phyloP scores from a whole-genome alignment of 2,329 filamentous ascomycete species.

The Ilyonectria destructans region DNA sequence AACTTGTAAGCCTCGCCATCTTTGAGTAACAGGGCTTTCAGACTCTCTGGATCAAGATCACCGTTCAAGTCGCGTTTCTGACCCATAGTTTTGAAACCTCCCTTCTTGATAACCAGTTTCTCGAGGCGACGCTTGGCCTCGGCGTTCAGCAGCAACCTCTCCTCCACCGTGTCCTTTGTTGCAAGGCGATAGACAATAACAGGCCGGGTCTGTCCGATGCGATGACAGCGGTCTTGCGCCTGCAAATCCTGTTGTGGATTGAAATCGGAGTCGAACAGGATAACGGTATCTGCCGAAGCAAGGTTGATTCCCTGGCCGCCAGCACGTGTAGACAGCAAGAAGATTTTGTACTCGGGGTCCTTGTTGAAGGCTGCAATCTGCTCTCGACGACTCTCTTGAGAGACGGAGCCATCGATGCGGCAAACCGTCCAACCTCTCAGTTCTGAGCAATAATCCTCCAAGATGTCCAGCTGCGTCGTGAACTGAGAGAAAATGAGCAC shows the following conservation, averaged over 20 bases:
- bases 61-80: constrained; percentile 72
- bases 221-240: constrained; percentile 94
- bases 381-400: constrained; percentile 79
- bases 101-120: constrained; percentile 96
- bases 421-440: constrained; percentile 86
- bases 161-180: constrained; percentile 93
- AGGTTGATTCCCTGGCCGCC: constrained; percentile 97
- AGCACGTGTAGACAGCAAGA: constrained; percentile 90
- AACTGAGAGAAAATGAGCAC: constrained; percentile 98
- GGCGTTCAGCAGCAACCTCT: constrained; percentile 87
- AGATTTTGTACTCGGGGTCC: constrained; percentile 78
- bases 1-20: constrained; percentile 79
- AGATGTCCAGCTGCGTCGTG: constrained; percentile 91
- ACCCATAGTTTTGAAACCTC: constrained; percentile 81
- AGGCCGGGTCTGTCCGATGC: constrained; percentile 93
- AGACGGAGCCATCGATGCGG: constrained; percentile 91
- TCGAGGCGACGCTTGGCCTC: constrained; percentile 94
- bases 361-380: constrained; percentile 84
- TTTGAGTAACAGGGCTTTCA: constrained; percentile 76
- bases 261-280: constrained; percentile 91
- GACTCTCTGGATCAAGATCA: constrained; percentile 72
- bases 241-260: constrained; percentile 98
- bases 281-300: constrained; percentile 90
- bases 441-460: constrained; percentile 87
- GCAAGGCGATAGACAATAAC: constrained; percentile 96